Evolutionary conservation across 2,329 filamentous ascomycete genomes (phyloP), one percentile per base, ranked within the genome.

Genomic region (Fusarium sp.): DNA sequence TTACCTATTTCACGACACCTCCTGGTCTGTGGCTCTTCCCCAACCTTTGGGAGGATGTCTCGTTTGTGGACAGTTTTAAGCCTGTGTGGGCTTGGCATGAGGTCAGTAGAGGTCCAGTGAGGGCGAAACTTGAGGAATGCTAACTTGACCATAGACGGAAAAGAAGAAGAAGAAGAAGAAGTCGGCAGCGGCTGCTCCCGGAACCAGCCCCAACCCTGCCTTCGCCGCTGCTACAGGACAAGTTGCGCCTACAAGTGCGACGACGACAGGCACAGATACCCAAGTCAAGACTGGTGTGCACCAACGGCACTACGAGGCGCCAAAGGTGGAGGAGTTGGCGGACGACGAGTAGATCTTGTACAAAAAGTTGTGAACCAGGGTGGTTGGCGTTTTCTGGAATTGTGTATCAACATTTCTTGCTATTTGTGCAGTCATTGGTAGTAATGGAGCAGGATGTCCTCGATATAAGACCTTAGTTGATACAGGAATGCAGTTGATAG

Each of bases 21-120:
- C 96, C 96, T 3, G 96, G 96, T 75, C 85, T 99, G n/a, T 99
- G 96, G 96, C 86, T 99, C 46, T 99, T 95, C 82, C 96, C 96
- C 53, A 99, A 99, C 78, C 83, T 99, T 18, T 99, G 97, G 84
- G 96, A 99, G 79, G 96, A 99, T 78, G 96, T 99, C 27, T 97
- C 95, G 7, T 98, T 99, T 83, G 91, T 99, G 80, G 96, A 99
- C 79, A 96, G 92, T 76, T 99, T 99, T 86, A 91, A 91, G 77
- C 96, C 96, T 18, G 82, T 97, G 6, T 99, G 96, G 95, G 96
- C 93, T 65, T 99, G 96, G 96, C 96, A 99, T 80, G 94, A 97
- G 88, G 93, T 96, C 78, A 80, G 87, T 80, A 53, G 4, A 57
- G 61, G 25, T 13, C 10, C 8, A 4, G 23, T 13, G 49, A 9